These are phyloP conservation scores for Saccharomyces paradoxus DNA, from an alignment of 805 yeast species.

Conservation along the genomic window DNA sequence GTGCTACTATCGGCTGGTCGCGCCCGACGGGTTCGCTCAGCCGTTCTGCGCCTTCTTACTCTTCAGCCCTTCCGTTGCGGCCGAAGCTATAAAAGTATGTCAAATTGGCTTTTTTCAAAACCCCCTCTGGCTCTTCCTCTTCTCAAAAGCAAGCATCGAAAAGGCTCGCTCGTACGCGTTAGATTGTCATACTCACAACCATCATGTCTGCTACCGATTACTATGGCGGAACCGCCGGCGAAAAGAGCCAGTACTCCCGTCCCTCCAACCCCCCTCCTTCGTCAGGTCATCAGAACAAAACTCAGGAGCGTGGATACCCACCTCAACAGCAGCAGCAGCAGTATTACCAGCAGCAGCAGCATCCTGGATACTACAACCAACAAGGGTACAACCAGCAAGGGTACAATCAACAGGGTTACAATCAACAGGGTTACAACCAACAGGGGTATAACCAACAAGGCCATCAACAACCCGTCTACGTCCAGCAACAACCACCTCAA, in stretches of 20 bases:
- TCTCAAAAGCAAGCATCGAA: background rate
- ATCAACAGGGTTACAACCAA: slow-evolving; percentile 32
- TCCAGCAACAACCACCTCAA: slow-evolving; percentile 40
- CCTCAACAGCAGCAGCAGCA: slow-evolving; percentile 12
- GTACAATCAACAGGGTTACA: slow-evolving; percentile 33
- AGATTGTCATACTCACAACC: background rate
- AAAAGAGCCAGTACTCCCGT: slow-evolving; percentile 18
- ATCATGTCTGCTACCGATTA: slow-evolving; percentile 25
- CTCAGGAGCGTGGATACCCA: slow-evolving; percentile 10
- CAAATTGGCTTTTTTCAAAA: background rate
- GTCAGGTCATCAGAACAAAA: slow-evolving; percentile 1
- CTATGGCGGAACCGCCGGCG: slow-evolving; percentile 12
- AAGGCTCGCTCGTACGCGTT: background rate
- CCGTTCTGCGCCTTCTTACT: background rate
- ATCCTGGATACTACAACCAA: slow-evolving; percentile 38
- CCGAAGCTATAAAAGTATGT: background rate
- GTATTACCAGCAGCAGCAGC: slow-evolving; percentile 27
- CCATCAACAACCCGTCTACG: slow-evolving; percentile 44
- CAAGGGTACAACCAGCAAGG: slow-evolving; percentile 28
- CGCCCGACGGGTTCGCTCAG: background rate
- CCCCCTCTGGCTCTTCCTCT: background rate
- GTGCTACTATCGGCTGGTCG: background rate
- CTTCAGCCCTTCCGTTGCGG: background rate
- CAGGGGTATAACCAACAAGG: slow-evolving; percentile 31
- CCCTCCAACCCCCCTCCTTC: slow-evolving; percentile 23